A percentile compares a stretch with the other conserved stretches of the same genome.
phyloP scores from a whole-genome alignment of 2,329 filamentous ascomycete genomes.

The Geosmithia putterillii region DNA sequence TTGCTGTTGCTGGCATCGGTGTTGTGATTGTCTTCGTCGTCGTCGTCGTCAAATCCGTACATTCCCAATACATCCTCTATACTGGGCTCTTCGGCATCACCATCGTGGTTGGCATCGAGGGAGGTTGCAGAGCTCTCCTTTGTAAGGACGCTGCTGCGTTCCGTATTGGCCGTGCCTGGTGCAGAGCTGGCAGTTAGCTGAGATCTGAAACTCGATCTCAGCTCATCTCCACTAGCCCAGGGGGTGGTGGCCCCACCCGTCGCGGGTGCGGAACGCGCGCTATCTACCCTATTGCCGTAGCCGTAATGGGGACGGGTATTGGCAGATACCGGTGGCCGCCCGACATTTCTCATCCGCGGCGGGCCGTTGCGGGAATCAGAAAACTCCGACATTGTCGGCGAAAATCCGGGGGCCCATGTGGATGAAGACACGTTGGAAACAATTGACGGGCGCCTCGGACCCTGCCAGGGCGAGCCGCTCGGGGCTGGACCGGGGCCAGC shows the following conservation, averaged over 20 bases:
- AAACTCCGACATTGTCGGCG: slow-evolving; percentile 23
- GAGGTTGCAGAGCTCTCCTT: slow-evolving; percentile 66
- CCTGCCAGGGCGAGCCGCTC: slow-evolving; percentile 3
- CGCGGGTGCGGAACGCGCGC: slow-evolving; percentile 19
- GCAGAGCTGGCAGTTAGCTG: slow-evolving; percentile 41
- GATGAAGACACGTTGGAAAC: slow-evolving; percentile 3
- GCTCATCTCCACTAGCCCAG: slow-evolving; percentile 38
- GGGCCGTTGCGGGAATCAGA: slow-evolving; percentile 15
- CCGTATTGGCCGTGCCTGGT: slow-evolving; percentile 56
- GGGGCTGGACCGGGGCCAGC: slow-evolving; percentile 1
- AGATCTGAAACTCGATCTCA: slow-evolving; percentile 43
- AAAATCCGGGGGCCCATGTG: slow-evolving; percentile 4
- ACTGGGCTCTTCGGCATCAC: slow-evolving; percentile 41
- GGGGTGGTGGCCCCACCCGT: slow-evolving; percentile 23
- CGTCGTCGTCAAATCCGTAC: slow-evolving; percentile 51
- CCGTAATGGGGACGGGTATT: slow-evolving; percentile 15
- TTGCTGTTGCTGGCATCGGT: neutral
- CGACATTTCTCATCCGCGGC: slow-evolving; percentile 13
- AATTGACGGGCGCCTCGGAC: slow-evolving; percentile 3
- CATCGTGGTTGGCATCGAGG: slow-evolving; percentile 23
- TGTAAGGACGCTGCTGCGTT: slow-evolving; percentile 71
- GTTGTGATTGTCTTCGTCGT: slow-evolving; percentile 18
- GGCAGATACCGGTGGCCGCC: slow-evolving; percentile 9
- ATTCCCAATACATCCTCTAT: slow-evolving; percentile 60
- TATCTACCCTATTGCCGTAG: slow-evolving; percentile 17